Conservation (phyloP, 1,139 yeast genomes). For the Chernovozyma aurita region DNA sequence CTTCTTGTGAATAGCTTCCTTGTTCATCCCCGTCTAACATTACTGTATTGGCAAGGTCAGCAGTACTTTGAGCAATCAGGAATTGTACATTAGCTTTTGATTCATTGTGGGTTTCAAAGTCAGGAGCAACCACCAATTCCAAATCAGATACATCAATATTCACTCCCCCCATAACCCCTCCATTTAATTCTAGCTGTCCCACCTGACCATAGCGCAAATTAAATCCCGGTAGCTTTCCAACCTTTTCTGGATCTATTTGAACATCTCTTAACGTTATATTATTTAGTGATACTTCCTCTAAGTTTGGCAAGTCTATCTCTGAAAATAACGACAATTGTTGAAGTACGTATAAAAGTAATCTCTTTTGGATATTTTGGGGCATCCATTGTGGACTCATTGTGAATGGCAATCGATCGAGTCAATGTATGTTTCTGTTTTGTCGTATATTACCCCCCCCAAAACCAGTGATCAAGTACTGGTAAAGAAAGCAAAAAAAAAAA, state of each 20-base stretch:
- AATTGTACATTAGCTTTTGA: slow-evolving; percentile 31
- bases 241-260: slow-evolving; percentile 67
- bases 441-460: too few relatives aligned
- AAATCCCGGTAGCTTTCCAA: slow-evolving; percentile 62
- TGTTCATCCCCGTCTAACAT: slow-evolving; percentile 28
- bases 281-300: slow-evolving; percentile 69
- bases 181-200: slow-evolving; percentile 44
- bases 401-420: too few relatives aligned
- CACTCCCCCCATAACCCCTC: slow-evolving; percentile 63
- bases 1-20: slow-evolving; percentile 7
- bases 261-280: slow-evolving; percentile 55
- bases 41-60: slow-evolving; percentile 60
- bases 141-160: slow-evolving; percentile 55
- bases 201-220: slow-evolving; percentile 61
- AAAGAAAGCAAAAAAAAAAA: too few relatives aligned
- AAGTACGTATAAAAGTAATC: slow-evolving; percentile 72
- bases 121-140: slow-evolving; percentile 52
- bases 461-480: too few relatives aligned
- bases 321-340: slow-evolving; percentile 83
- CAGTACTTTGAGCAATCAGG: slow-evolving; percentile 59
- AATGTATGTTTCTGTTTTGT: too few relatives aligned
- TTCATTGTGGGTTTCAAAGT: slow-evolving; percentile 28
- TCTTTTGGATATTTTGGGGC: slow-evolving; percentile 78
- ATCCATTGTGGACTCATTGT: slow-evolving; percentile 68
- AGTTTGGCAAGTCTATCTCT: slow-evolving; percentile 72